Percentiles rank a stretch among this genome's conserved stretches.
Conservation (phyloP, 495 filamentous ascomycete genomes). For the Trichocladium uniseriatum region DNA sequence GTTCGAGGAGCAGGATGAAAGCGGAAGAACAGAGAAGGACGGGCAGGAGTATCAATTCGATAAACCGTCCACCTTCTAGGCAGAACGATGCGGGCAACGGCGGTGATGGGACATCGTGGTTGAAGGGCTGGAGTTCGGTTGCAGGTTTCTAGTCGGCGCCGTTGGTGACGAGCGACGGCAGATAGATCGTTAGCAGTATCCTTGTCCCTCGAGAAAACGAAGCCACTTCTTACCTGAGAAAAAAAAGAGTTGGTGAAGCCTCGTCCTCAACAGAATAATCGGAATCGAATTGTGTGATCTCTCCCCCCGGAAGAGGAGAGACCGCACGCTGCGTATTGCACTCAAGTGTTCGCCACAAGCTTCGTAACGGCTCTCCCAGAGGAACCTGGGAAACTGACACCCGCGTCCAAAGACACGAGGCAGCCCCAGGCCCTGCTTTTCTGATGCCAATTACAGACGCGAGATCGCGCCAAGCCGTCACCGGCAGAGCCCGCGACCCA, state of each 20-base stretch:
- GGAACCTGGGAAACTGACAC: conserved; percentile 38
- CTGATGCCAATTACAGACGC: conserved; percentile 98
- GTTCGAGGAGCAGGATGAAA: not conserved
- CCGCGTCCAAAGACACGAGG: conserved; percentile 31
- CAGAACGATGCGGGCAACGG: not conserved
- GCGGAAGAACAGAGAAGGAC: not conserved
- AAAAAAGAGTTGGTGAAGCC: conserved; percentile 50
- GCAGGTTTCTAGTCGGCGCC: not conserved
- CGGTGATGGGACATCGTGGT: not conserved
- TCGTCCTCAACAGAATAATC: conserved; percentile 86
- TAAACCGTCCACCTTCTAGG: not conserved
- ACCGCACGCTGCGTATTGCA: conserved; percentile 96
- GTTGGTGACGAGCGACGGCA: not conserved
- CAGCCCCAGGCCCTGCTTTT: conserved; percentile 66
- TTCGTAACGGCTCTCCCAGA: conserved; percentile 89
- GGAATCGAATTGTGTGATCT: conserved; percentile 93
- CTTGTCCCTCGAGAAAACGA: not conserved
- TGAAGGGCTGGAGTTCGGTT: not conserved
- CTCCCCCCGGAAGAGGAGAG: conserved; percentile 25
- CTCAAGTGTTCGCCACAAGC: conserved; percentile 90
- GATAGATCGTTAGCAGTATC: conserved; percentile 13
- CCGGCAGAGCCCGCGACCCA: conserved; percentile 57
- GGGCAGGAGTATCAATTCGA: not conserved
- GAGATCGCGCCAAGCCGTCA: conserved; percentile 84
- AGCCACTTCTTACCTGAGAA: conserved; percentile 11